A percentile compares a stretch with the other conserved stretches of the same genome.
phyloP scores from a whole-genome alignment of 805 yeast genomes.

The Ogataea populi-albae region DNA sequence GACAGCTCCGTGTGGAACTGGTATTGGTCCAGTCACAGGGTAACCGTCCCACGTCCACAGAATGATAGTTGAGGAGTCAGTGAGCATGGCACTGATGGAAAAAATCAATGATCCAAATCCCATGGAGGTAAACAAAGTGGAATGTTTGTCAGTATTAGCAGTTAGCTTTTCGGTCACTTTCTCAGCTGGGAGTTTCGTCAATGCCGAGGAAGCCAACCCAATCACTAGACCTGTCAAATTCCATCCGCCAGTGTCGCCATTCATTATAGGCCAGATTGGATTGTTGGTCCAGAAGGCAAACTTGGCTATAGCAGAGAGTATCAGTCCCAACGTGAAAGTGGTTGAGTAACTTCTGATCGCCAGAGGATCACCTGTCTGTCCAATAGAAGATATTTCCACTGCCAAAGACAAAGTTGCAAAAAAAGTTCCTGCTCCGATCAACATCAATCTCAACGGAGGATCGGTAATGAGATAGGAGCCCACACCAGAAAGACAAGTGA shows the following conservation, averaged over 20 bases:
- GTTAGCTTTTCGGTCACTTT: constrained; percentile 1
- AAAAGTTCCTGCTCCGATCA: constrained; percentile 63
- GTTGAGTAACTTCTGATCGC: constrained; percentile 43
- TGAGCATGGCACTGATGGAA: constrained; percentile 66
- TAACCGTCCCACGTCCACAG: constrained; percentile 97
- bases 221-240: constrained; percentile 64
- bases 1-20: constrained; percentile 77
- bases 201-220: constrained; percentile 62
- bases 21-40: constrained; percentile 82
- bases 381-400: constrained; percentile 44
- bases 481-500: constrained; percentile 62
- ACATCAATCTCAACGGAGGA: constrained; percentile 69
- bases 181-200: constrained; percentile 39
- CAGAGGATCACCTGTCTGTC: constrained; percentile 28
- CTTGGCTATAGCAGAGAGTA: constrained; percentile 71
- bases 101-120: constrained; percentile 80
- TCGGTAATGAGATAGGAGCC: constrained; percentile 68
- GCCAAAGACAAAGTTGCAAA: constrained; percentile 61
- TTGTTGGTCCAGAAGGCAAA: constrained; percentile 79
- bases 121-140: constrained; percentile 48
- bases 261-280: constrained; percentile 96
- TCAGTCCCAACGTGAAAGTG: constrained; percentile 68
- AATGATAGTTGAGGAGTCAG: constrained; percentile 84
- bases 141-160: constrained; percentile 32
- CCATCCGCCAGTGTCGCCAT: constrained; percentile 80